Conservation (phyloP, 2,329 filamentous ascomycete species). For the Phaeosphaeria sp. region DNA sequence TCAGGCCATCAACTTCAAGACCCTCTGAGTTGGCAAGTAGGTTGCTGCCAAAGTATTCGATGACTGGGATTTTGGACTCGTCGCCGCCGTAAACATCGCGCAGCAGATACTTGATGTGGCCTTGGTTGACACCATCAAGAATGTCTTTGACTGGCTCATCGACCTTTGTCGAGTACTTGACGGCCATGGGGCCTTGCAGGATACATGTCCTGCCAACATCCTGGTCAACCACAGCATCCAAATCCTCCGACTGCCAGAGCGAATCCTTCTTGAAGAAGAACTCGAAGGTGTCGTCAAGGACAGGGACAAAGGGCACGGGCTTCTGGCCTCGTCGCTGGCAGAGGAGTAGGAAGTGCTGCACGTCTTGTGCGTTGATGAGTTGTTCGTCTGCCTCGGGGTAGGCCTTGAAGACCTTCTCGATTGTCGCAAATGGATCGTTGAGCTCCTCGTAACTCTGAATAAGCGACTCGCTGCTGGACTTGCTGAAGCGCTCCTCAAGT, state of each 20-base stretch:
- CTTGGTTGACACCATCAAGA: slow-evolving; percentile 85
- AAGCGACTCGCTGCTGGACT: slow-evolving; percentile 75
- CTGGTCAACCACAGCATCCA: slow-evolving; percentile 93
- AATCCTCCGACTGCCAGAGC: slow-evolving; percentile 97
- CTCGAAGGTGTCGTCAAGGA: slow-evolving; percentile 96
- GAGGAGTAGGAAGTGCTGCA: slow-evolving; percentile 93
- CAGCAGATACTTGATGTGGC: slow-evolving; percentile 81
- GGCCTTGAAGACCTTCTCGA: slow-evolving; percentile 78
- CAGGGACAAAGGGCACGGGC: slow-evolving; percentile 93
- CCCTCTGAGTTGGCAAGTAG: slow-evolving; percentile 72
- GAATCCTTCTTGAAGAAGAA: slow-evolving; percentile 99
- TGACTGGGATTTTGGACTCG: slow-evolving; percentile 75
- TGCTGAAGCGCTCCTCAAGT: slow-evolving; percentile 93
- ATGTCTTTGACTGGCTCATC: slow-evolving; percentile 97
- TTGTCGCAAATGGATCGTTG: slow-evolving; percentile 76
- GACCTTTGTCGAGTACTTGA: slow-evolving; percentile 84
- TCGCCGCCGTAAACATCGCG: slow-evolving; percentile 81
- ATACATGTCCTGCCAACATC: slow-evolving; percentile 97
- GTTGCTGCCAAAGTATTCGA: slow-evolving; percentile 96
- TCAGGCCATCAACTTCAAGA: slow-evolving; percentile 81
- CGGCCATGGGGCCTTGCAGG: slow-evolving; percentile 91
- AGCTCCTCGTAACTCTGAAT: slow-evolving; percentile 92
- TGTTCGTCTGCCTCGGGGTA: slow-evolving; percentile 89
- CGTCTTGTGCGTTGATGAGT: slow-evolving; percentile 97
- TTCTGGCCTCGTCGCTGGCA: slow-evolving; percentile 94